Evolutionary conservation across 2,329 filamentous ascomycete genomes (phyloP).

Genomic region (Xylaria sp.): DNA sequence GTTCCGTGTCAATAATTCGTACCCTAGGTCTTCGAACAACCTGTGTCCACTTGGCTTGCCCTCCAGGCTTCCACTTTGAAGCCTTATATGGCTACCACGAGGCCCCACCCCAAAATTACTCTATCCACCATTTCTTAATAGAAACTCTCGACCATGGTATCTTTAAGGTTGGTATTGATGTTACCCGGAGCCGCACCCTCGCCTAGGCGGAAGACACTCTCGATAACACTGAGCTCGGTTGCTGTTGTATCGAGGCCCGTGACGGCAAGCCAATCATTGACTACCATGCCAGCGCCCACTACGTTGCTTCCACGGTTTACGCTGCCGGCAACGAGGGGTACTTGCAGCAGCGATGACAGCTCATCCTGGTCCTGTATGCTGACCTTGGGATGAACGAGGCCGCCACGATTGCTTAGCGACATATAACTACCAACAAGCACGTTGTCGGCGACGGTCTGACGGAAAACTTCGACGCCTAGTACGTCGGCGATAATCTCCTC

Average conservation of each 20-base stretch:
- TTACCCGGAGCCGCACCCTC: conserved; percentile 83
- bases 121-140: conserved; percentile 66
- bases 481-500: conserved; percentile 99
- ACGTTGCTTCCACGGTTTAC: conserved; percentile 94
- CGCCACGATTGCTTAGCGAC: conserved; percentile 94
- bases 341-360: conserved; percentile 90
- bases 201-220: conserved; percentile 93
- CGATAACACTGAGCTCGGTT: conserved; percentile 96
- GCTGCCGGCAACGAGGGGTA: conserved; percentile 92
- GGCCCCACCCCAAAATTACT: conserved; percentile 2
- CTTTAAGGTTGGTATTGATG: conserved; percentile 89
- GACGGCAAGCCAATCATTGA: conserved; percentile 97
- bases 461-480: conserved; percentile 86
- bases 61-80: conserved; percentile 1
- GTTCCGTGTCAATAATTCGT: neutral
- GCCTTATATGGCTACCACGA: conserved; percentile 2
- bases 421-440: conserved; percentile 97
- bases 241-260: conserved; percentile 94
- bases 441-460: conserved; percentile 96
- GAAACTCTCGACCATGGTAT: conserved; percentile 98
- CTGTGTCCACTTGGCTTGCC: conserved; percentile 5
- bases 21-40: conserved; percentile 12
- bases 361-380: conserved; percentile 98
- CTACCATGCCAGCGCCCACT: conserved; percentile 96
- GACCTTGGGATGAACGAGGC: conserved; percentile 97